Evolutionary conservation across 192 early-diverging fungal genomes (phyloP).

Genomic region (Paraglomus brasilianum): DNA sequence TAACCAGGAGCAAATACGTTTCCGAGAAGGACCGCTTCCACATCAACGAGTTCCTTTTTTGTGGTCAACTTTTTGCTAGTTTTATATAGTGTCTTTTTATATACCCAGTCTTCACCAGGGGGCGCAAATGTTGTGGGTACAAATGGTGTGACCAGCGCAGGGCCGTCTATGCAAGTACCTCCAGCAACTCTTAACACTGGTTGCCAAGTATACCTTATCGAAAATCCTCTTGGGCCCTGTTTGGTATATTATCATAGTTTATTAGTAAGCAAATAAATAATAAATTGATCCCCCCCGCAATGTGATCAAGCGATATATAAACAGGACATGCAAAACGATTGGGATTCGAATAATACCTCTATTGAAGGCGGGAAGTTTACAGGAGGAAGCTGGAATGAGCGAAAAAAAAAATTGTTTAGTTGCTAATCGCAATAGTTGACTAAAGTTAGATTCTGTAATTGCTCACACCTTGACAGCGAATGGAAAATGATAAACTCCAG

Average conservation of each 20-base stretch:
- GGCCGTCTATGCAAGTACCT: constrained; percentile 34
- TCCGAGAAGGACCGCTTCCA: constrained; percentile 38
- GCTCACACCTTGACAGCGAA: constrained; percentile 43
- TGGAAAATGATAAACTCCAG: constrained; percentile 36
- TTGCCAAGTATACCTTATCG: constrained; percentile 11
- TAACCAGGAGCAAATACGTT: constrained; percentile 44
- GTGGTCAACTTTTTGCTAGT: constrained; percentile 25
- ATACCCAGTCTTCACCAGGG: constrained; percentile 34
- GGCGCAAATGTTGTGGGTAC: constrained; percentile 42
- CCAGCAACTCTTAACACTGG: constrained; percentile 10
- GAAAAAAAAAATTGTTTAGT: neutral
- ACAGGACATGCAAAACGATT: constrained; percentile 18
- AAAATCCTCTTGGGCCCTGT: constrained; percentile 28
- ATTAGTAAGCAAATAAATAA: neutral
- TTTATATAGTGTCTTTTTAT: constrained; percentile 27
- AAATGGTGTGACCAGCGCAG: constrained; percentile 38
- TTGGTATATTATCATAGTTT: constrained; percentile 15
- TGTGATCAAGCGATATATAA: neutral
- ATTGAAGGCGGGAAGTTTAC: constrained; percentile 44
- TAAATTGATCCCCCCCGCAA: neutral
- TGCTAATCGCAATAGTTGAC: neutral
- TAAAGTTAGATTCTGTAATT: neutral
- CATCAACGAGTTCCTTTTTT: constrained; percentile 28
- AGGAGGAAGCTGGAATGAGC: constrained; percentile 35
- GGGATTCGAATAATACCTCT: constrained; percentile 37